Evolutionary conservation across 208 protist genomes (phyloP).

Genomic region (Novymonas esmeraldas): DNA sequence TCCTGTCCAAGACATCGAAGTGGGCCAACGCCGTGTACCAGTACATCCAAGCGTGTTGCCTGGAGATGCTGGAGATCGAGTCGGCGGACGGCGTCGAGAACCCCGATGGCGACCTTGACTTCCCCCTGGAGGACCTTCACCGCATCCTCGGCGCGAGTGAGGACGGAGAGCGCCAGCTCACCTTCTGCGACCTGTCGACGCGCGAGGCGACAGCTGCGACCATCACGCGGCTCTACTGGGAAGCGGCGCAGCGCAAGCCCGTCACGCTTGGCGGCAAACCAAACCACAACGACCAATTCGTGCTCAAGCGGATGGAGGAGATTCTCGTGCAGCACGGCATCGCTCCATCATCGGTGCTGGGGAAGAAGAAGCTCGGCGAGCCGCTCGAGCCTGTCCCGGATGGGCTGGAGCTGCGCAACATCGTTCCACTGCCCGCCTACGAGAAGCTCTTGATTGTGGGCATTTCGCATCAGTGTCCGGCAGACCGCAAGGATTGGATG

Average conservation of each 20-base stretch:
- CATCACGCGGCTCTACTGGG: slow-evolving; percentile 52
- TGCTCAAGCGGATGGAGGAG: slow-evolving; percentile 49
- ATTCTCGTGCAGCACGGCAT: slow-evolving; percentile 38
- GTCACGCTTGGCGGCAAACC: slow-evolving; percentile 52
- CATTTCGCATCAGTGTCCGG: slow-evolving; percentile 42
- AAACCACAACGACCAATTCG: slow-evolving; percentile 51
- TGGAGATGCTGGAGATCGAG: slow-evolving; percentile 60
- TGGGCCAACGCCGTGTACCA: slow-evolving; percentile 69
- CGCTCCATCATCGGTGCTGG: slow-evolving; percentile 33
- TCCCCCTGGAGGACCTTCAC: slow-evolving; percentile 14
- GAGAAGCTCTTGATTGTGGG: slow-evolving; percentile 53
- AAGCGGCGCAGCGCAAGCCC: slow-evolving; percentile 53
- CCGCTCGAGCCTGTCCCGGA: slow-evolving; percentile 30
- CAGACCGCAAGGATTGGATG: slow-evolving; percentile 23
- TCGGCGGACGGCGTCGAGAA: slow-evolving; percentile 18
- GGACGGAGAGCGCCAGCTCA: slow-evolving; percentile 1
- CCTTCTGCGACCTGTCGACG: slow-evolving; percentile 17
- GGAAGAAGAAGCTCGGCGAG: slow-evolving; percentile 35
- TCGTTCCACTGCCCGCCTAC: slow-evolving; percentile 41
- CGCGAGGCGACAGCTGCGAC: slow-evolving; percentile 2
- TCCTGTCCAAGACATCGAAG: slow-evolving; percentile 47
- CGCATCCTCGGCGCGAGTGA: slow-evolving; percentile 9
- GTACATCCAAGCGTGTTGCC: slow-evolving; percentile 59
- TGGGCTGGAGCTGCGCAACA: slow-evolving; percentile 39
- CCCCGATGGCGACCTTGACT: slow-evolving; percentile 19